Base-by-base conservation (phyloP, 768 basidiomycete genomes). In the Pleurotus citrinopileatus region DNA sequence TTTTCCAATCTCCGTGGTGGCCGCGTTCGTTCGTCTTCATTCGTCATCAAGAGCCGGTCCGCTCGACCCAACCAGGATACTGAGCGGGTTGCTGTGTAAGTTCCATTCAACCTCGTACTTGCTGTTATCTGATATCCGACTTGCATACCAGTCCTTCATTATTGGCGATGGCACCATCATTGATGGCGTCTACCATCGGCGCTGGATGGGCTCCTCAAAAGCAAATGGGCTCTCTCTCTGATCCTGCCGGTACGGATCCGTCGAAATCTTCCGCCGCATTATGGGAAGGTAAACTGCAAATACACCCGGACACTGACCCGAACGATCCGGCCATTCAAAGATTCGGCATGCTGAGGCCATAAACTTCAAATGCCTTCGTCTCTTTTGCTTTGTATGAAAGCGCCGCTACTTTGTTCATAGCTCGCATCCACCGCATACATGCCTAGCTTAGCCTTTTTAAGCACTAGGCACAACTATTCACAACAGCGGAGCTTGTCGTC, bases 1-100 rank as follows among this genome's bases (percentile, higher is more conserved):
- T 98, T 96, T 68, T 72, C 86, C 2, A 84, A 86, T 52, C 73
- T 96, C 44, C 89, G 94, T 51, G 95, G 96, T 29, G 95, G 86
- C n/a, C 87, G 95, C 55, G 69, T 94, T 42, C 83, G 91, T 29
- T 86, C 89, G 3, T 93, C 91, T 1, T 88, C 87, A 3, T 89
- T 94, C 61, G 91, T 95, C 36, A 75, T 82, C 64, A 91, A 89
- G 75, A 90, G 87, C 57, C 82, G 92, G 37, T 76, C 77, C 4
- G 79, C 81, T n/a, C 78, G 79, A 52, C 66, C 79, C 22, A 79
- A 71, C 43, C 67, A 82, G 36, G 73, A 82, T 23, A 75, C 78
- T 45, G 70, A 74, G 25, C 72, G 73, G 54, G 61, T 85, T 73
- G 78, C 64, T 63, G 80, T 84, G 66, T 70, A 60, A 37, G 67